phyloP scores from a whole-genome alignment of 345 rosid genomes.

The Toxicodendron radicans region DNA sequence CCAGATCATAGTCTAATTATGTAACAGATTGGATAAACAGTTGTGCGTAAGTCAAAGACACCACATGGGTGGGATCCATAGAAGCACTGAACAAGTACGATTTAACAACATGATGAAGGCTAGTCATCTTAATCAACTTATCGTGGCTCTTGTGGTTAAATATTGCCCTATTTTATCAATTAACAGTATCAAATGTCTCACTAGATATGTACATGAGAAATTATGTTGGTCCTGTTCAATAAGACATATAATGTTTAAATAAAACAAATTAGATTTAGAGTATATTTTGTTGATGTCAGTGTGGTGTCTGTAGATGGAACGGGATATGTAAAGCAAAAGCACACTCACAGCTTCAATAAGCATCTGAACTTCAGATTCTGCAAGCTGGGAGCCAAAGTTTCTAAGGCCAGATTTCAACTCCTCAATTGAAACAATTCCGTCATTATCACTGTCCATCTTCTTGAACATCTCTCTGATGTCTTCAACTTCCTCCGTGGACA shows the following conservation, averaged over 20 bases:
- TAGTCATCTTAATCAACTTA: slow-evolving; percentile 5
- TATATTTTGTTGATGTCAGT: slow-evolving; percentile 12
- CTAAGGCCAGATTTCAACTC: slow-evolving; percentile 91
- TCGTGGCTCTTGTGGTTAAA: background rate
- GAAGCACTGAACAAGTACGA: background rate
- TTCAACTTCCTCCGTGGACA: slow-evolving; percentile 86
- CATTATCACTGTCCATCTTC: slow-evolving; percentile 91
- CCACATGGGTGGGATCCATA: slow-evolving; percentile 18
- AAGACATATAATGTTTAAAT: background rate
- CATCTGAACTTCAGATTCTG: slow-evolving; percentile 93
- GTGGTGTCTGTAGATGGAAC: slow-evolving; percentile 4
- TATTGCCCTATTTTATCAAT: background rate
- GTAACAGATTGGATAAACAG: background rate
- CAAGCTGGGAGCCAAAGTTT: slow-evolving; percentile 77
- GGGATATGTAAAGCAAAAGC: slow-evolving; percentile 17
- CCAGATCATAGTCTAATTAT: background rate
- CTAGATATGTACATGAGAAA: background rate
- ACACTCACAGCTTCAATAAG: slow-evolving; percentile 92
- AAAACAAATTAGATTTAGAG: background rate
- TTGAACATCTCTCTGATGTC: slow-evolving; percentile 90
- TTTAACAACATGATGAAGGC: background rate
- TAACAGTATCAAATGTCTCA: slow-evolving; percentile 3
- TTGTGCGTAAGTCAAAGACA: slow-evolving; percentile 1
- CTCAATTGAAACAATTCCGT: slow-evolving; percentile 82
- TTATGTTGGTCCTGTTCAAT: background rate